phyloP scores from a whole-genome alignment of 2,329 filamentous ascomycete species.

The Grosmannia huntii region DNA sequence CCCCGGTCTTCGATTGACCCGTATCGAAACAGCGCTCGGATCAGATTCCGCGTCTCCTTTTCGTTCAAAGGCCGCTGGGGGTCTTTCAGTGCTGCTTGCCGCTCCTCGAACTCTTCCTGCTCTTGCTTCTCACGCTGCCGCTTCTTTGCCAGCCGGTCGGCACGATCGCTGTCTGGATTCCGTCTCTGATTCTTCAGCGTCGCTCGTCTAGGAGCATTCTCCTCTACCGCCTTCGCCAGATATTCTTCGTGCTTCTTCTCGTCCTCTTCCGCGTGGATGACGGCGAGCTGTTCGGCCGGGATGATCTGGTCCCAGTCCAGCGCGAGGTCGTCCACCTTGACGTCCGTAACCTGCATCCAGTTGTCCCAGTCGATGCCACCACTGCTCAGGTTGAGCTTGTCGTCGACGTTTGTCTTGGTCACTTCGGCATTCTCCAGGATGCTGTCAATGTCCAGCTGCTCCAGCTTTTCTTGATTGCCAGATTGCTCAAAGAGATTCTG shows the following conservation, averaged over 20 bases:
- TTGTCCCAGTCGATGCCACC: conserved; percentile 79
- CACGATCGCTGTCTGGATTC: conserved; percentile 42
- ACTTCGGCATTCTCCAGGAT: conserved; percentile 95
- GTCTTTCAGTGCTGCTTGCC: conserved; percentile 61
- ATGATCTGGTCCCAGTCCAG: conserved; percentile 99
- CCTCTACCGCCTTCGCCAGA: conserved; percentile 67
- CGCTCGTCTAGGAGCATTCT: conserved; percentile 70
- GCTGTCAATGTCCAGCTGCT: conserved; percentile 94
- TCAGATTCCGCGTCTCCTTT: conserved; percentile 85
- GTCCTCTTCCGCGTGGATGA: conserved; percentile 81
- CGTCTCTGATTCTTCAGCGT: conserved; percentile 43
- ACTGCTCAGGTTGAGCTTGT: conserved; percentile 82
- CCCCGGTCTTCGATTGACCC: conserved; percentile 80
- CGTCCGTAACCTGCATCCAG: conserved; percentile 95
- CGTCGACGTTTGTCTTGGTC: conserved; percentile 89
- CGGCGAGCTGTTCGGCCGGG: conserved; percentile 79
- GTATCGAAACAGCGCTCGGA: conserved; percentile 81
- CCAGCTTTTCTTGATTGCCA: conserved; percentile 89
- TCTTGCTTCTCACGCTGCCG: conserved; percentile 52
- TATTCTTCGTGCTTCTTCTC: conserved; percentile 73
- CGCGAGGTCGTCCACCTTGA: conserved; percentile 70
- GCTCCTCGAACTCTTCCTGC: conserved; percentile 62
- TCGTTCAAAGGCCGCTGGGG: conserved; percentile 82
- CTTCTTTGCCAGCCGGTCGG: conserved; percentile 53
- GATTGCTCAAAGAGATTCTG: conserved; percentile 99